Evolutionary conservation across 768 basidiomycete species (phyloP), one percentile per base, ranked within the genome.

Genomic region (Russula emetica): DNA sequence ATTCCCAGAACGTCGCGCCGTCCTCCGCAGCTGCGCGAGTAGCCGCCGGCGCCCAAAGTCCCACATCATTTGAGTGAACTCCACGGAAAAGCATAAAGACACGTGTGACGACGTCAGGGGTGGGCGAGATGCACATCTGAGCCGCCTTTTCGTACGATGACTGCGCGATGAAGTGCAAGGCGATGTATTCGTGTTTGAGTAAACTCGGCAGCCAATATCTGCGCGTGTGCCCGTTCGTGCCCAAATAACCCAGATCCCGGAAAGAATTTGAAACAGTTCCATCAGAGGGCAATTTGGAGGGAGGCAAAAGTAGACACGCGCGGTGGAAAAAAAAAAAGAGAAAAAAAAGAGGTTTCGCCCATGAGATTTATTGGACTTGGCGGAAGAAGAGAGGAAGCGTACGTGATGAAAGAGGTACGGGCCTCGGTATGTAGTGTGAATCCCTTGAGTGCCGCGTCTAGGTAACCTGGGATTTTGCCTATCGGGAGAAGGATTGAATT

Each of bases 31-130:
- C 55, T 0, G 68, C 71, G 2, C 69, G 60, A 1, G 76, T 73
- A 10, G 58, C 47, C n/a, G 52, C 52, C 7, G 53, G 61, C 0
- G 57, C 45, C 79, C 78, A 80, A 2, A 47, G 50, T 2, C 32
- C 55, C 3, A 70, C 22, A 0, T 74, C 70, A 0, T 63, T 69
- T 4, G 67, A 67, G 9, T 50, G 30, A 0, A 82, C 67, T 1
- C 78, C 78, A 22, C 73, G 69, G 69, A 80, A 83, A 3, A 82
- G 67, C 79, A 82, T 80, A 66, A 82, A 81, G 13, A 82, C 71
- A 8, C 79, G 77, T 0, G 74, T 77, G 10, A 80, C 71, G 52
- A 78, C 72, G 60, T 79, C 79, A 16, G 82, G 80, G 38, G 61
- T 40, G 1, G 82, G 82, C 2, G 59, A 63, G 53, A 82, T 63